phyloP scores from a whole-genome alignment of 306 rosid species.

The Malus sylvestris region DNA sequence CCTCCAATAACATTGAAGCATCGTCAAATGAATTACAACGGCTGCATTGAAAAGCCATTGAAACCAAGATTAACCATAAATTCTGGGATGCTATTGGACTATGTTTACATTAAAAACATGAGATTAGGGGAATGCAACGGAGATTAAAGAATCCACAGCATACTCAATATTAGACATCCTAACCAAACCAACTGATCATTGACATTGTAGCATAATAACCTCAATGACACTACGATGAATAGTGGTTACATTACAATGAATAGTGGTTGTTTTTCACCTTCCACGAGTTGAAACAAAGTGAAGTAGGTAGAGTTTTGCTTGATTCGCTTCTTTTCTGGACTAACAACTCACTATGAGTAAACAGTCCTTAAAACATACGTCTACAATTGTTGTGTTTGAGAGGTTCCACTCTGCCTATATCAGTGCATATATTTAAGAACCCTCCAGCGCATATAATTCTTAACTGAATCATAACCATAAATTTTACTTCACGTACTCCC shows the following conservation, averaged over 20 bases:
- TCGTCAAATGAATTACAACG: conserved; percentile 70
- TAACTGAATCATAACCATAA: too few relatives aligned
- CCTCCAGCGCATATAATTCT: too few relatives aligned
- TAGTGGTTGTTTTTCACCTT: too few relatives aligned
- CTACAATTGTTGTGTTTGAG: too few relatives aligned
- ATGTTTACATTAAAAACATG: neutral
- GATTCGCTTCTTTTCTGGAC: too few relatives aligned
- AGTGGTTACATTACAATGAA: neutral
- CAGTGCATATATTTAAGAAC: too few relatives aligned
- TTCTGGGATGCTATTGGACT: neutral
- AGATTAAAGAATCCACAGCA: neutral
- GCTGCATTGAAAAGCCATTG: conserved; percentile 43
- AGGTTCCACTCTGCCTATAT: too few relatives aligned
- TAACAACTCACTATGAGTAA: too few relatives aligned
- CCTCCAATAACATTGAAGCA: conserved; percentile 82
- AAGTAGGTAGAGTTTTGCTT: too few relatives aligned
- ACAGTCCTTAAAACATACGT: too few relatives aligned
- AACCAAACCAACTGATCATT: neutral
- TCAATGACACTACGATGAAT: neutral
- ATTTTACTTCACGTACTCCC: too few relatives aligned
- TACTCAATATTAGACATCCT: neutral
- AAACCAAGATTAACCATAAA: conserved; percentile 4
- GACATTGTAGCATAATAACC: neutral
- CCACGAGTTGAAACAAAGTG: too few relatives aligned
- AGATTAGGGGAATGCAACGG: neutral